phyloP scores from a whole-genome alignment of 73 alveolate species.

The Paramecium tetraurelia region DNA sequence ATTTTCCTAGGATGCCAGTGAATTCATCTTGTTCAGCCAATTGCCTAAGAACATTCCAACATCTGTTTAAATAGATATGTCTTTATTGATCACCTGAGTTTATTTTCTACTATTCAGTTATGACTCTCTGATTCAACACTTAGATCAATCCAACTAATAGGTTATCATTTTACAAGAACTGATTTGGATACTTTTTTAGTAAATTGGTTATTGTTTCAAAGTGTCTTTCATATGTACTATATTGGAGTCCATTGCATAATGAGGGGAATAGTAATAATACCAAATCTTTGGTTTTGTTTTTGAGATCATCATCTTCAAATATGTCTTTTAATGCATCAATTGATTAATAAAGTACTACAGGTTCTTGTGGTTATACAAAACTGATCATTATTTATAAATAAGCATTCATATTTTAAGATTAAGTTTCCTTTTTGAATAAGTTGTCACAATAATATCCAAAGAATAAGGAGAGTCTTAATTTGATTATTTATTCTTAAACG shows the following conservation, averaged over 20 bases:
- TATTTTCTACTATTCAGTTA: constrained; percentile 1
- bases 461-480: constrained; percentile 50
- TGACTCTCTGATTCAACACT: neutral
- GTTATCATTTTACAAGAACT: neutral
- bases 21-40: constrained; percentile 59
- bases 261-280: constrained; percentile 12
- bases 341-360: constrained; percentile 51
- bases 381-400: neutral
- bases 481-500: neutral
- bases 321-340: constrained; percentile 53
- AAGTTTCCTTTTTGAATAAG: constrained; percentile 38
- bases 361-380: constrained; percentile 28
- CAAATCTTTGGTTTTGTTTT: neutral
- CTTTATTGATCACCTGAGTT: constrained; percentile 56
- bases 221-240: constrained; percentile 45
- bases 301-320: constrained; percentile 58
- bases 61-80: constrained; percentile 65
- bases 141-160: neutral
- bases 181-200: neutral
- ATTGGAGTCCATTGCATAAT: neutral
- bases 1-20: constrained; percentile 47
- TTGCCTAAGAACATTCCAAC: constrained; percentile 74
- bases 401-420: neutral
- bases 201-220: constrained; percentile 49
- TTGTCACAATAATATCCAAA: constrained; percentile 57